These are phyloP conservation scores for Colletotrichum australisinense DNA, from an alignment of 2,329 filamentous ascomycete species.

Conservation along the genomic window DNA sequence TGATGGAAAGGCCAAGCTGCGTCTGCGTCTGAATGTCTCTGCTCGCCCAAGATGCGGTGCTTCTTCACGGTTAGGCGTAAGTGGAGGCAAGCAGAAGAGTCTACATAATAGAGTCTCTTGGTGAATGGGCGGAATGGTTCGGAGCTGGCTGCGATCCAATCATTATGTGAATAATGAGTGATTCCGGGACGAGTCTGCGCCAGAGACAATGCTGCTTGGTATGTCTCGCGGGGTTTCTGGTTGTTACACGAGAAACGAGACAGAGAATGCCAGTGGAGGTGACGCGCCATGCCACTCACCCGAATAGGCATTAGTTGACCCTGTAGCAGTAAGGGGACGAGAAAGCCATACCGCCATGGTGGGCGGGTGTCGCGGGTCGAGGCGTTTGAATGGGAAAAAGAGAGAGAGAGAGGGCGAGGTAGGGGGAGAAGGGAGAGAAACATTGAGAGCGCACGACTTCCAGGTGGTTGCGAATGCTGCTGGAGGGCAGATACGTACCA, in stretches of 20 bases:
- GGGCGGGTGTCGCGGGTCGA: not conserved
- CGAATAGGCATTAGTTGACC: not conserved
- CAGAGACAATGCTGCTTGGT: not conserved
- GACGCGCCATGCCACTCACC: conserved; percentile 4
- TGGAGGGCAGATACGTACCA: not conserved
- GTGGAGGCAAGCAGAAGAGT: not conserved
- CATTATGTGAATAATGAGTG: not conserved
- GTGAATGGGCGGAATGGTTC: not conserved
- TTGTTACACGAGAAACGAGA: conserved; percentile 25
- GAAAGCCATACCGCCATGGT: not conserved
- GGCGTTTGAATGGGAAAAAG: not conserved
- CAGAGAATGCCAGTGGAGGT: conserved; percentile 15
- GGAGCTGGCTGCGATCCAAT: conserved; percentile 17
- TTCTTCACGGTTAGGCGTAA: not conserved
- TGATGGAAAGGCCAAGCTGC: not conserved
- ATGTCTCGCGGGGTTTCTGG: conserved; percentile 10
- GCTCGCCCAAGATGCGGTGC: not conserved
- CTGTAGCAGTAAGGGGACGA: not conserved
- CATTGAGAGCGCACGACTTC: not conserved
- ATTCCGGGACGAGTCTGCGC: not conserved
- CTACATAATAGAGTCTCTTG: not conserved
- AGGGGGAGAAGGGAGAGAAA: not conserved
- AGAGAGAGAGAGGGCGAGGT: not conserved
- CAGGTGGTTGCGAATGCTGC: not conserved
- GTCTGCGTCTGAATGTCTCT: not conserved